Evolutionary conservation across 2,329 filamentous ascomycete species (phyloP), one percentile per base, ranked within the genome.

Genomic region (Chaetothyriales sp.): DNA sequence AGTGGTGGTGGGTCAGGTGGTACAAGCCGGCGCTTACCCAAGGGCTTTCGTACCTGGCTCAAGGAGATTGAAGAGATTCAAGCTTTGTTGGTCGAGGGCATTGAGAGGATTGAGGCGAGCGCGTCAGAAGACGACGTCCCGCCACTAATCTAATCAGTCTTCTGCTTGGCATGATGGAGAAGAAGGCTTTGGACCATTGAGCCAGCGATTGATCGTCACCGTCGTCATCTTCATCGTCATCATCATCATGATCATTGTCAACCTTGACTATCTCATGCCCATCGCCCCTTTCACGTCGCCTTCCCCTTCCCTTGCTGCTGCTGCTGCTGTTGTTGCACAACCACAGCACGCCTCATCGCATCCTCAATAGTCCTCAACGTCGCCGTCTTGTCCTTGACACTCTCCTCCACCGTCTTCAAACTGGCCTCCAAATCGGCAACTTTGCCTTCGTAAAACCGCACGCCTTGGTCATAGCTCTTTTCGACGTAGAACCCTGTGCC

Each of bases 401-500:
- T 80, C 58, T 75, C 76, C 66, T 86, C 82, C 58, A 86, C 62
- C 53, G 83, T 80, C 59, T 76, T 78, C 60, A 86, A 66, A 61
- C 82, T 86, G 50, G 70, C 69, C 28, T 74, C 76, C 52, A 86
- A 59, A 57, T 81, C 78, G 60, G 82, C 79, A 5, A 84, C 74
- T 67, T 86, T 86, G 25, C 70, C 70, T 49, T 77, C 73, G 60
- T 86, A 86, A 61, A 86, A 86, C 51, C 75, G 76, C 50, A 71
- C 72, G 1, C 81, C 82, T 59, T 83, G 79, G 20, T 69, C 66
- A 1, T 76, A 73, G 8, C 70, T 49, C 79, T 98, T 98, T 70
- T 96, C 89, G 49, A 96, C 82, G 63, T 88, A 89, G 66, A 93
- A 96, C 0, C 90, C 90, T 0, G 90, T 96, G 18, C 90, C 90